These are phyloP conservation scores for Mollisiaceae sp. DNA, from an alignment of 2,329 filamentous ascomycete genomes.

Conservation along the genomic window DNA sequence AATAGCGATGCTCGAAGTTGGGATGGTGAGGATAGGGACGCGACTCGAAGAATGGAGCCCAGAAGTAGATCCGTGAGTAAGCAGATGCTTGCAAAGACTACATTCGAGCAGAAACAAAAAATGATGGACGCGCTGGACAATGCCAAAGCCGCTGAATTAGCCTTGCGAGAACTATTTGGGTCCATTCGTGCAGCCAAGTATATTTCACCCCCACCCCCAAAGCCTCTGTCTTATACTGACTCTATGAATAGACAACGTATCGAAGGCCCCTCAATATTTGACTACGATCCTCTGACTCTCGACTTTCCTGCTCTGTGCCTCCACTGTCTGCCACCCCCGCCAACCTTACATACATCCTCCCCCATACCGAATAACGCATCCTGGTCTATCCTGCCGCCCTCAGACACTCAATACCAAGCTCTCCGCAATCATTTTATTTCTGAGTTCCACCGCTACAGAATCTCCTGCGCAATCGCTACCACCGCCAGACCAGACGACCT, in stretches of 20 bases:
- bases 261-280: slow-evolving; percentile 65
- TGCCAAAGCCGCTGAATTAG: slow-evolving; percentile 82
- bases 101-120: slow-evolving; percentile 67
- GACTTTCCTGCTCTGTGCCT: slow-evolving; percentile 87
- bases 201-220: slow-evolving; percentile 41
- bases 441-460: slow-evolving; percentile 70
- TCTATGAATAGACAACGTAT: slow-evolving; percentile 54
- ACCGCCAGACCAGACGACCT: slow-evolving; percentile 56
- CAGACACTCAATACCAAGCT: slow-evolving; percentile 73
- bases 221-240: slow-evolving; percentile 23
- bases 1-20: slow-evolving; percentile 49
- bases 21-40: slow-evolving; percentile 43
- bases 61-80: slow-evolving; percentile 51
- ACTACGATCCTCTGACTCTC: slow-evolving; percentile 84
- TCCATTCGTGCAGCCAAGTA: slow-evolving; percentile 85
- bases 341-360: slow-evolving; percentile 77
- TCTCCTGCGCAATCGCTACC: slow-evolving; percentile 56
- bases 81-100: slow-evolving; percentile 55
- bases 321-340: slow-evolving; percentile 78
- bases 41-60: slow-evolving; percentile 40
- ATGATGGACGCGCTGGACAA: slow-evolving; percentile 75
- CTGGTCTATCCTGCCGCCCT: slow-evolving; percentile 81
- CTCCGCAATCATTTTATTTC: slow-evolving; percentile 70
- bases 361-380: slow-evolving; percentile 79
- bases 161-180: slow-evolving; percentile 80